Conservation (phyloP, 495 filamentous ascomycete species). For the Tetracladium setigerum region DNA sequence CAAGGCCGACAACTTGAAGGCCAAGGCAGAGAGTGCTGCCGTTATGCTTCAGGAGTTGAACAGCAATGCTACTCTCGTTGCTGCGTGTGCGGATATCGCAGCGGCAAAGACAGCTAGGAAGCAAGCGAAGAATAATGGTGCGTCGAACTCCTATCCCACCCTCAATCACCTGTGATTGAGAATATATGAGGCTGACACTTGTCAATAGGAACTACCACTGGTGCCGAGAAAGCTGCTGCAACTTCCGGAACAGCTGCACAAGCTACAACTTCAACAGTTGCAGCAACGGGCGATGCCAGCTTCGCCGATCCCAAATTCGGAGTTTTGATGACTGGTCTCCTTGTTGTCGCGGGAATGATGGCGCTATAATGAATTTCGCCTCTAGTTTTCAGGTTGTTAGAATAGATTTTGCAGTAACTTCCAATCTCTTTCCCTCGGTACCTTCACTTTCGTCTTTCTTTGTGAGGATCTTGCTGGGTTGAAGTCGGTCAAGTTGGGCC, state of each 20-base stretch:
- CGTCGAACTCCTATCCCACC: no score
- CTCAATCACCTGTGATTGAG: background rate
- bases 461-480: no score
- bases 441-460: no score
- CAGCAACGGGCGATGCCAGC: constrained; percentile 3
- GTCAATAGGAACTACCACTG: background rate
- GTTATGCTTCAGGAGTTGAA: constrained; percentile 3
- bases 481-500: no score
- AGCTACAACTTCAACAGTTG: constrained; percentile 1
- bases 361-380: no score
- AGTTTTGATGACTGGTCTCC: constrained; percentile 2
- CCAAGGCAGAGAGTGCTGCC: constrained; percentile 2
- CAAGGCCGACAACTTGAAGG: constrained; percentile 2
- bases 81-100: background rate
- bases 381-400: no score
- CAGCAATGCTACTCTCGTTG: constrained; percentile 8
- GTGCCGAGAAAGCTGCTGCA: constrained; percentile 1
- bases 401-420: no score
- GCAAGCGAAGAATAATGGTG: background rate
- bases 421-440: no score
- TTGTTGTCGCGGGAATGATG: constrained; percentile 11
- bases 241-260: background rate
- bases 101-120: constrained; percentile 4
- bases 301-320: constrained; percentile 2
- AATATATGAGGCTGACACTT: background rate